Evolutionary conservation across 495 filamentous ascomycete species (phyloP).

Genomic region (Massariosphaeria phaeospora): DNA sequence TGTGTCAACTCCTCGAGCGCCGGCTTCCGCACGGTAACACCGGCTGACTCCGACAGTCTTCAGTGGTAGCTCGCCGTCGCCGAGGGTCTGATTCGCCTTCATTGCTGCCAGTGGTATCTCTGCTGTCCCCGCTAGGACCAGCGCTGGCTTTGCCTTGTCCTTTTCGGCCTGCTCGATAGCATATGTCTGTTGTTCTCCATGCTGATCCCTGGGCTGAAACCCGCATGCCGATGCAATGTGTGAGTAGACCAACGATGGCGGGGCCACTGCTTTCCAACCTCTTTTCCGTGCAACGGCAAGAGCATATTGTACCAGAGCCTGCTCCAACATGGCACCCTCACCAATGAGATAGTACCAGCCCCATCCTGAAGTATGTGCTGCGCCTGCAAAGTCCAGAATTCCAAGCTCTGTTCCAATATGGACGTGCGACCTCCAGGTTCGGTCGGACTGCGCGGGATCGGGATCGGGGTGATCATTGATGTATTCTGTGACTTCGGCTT

Average conservation of each 20-base stretch:
- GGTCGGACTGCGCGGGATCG: conserved; percentile 47
- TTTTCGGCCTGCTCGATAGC: conserved; percentile 56
- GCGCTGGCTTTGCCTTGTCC: conserved; percentile 59
- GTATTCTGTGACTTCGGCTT: conserved; percentile 56
- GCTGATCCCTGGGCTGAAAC: conserved; percentile 85
- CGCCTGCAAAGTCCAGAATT: conserved; percentile 78
- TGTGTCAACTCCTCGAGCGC: conserved; percentile 77
- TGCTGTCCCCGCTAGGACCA: conserved; percentile 77
- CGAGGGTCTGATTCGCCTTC: conserved; percentile 67
- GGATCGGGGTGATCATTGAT: conserved; percentile 70
- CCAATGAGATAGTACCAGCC: conserved; percentile 94
- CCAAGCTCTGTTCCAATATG: conserved; percentile 75
- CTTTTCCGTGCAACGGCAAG: conserved; percentile 60
- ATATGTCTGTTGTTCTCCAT: conserved; percentile 90
- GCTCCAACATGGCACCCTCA: conserved; percentile 84
- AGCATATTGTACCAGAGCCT: conserved; percentile 85
- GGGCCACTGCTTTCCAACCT: conserved; percentile 72
- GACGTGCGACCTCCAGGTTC: conserved; percentile 64
- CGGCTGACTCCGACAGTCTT: conserved; percentile 78
- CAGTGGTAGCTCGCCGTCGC: conserved; percentile 59
- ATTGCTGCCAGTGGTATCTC: conserved; percentile 93
- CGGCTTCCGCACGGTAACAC: conserved; percentile 92
- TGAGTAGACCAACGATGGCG: conserved; percentile 85
- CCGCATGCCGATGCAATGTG: conserved; percentile 88
- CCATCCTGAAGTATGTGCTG: conserved; percentile 78